These are phyloP conservation scores for Juglanconis oblonga DNA, from an alignment of 2,329 filamentous ascomycete genomes.

Conservation along the genomic window DNA sequence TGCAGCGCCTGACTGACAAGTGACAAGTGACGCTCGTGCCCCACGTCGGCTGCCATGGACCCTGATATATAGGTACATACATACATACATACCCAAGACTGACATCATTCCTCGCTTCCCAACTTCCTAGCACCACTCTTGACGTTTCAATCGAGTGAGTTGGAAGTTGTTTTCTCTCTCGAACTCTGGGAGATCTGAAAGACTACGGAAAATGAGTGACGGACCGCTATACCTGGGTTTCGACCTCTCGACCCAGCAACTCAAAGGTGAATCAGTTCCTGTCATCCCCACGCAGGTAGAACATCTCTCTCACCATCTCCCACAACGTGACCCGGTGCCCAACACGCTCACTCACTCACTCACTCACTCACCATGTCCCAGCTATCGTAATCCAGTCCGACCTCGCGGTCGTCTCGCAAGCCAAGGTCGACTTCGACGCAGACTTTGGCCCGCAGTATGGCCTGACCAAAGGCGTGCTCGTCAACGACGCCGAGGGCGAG, in stretches of 20 bases:
- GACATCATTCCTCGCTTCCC: background rate
- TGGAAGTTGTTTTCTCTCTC: background rate
- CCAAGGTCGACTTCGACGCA: slow-evolving; percentile 92
- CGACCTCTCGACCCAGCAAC: slow-evolving; percentile 93
- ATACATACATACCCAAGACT: background rate
- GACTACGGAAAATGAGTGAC: slow-evolving; percentile 6
- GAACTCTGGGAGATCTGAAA: background rate
- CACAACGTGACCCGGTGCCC: background rate
- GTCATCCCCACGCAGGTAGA: slow-evolving; percentile 12
- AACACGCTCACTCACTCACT: background rate
- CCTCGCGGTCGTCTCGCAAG: slow-evolving; percentile 76
- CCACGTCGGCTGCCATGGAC: background rate
- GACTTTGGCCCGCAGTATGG: slow-evolving; percentile 73
- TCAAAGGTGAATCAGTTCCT: slow-evolving; percentile 66
- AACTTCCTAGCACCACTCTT: background rate
- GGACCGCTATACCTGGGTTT: slow-evolving; percentile 82
- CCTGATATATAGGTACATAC: background rate
- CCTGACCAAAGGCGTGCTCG: slow-evolving; percentile 83
- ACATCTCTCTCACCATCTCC: background rate
- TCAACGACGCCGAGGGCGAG: slow-evolving; percentile 78
- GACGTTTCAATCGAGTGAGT: background rate
- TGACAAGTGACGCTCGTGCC: background rate
- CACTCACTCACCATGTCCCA: slow-evolving; percentile 31
- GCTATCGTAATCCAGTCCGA: slow-evolving; percentile 81
- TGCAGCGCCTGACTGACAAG: background rate